phyloP scores from a whole-genome alignment of 108 stramenopile genomes.

The Tribonema minus region DNA sequence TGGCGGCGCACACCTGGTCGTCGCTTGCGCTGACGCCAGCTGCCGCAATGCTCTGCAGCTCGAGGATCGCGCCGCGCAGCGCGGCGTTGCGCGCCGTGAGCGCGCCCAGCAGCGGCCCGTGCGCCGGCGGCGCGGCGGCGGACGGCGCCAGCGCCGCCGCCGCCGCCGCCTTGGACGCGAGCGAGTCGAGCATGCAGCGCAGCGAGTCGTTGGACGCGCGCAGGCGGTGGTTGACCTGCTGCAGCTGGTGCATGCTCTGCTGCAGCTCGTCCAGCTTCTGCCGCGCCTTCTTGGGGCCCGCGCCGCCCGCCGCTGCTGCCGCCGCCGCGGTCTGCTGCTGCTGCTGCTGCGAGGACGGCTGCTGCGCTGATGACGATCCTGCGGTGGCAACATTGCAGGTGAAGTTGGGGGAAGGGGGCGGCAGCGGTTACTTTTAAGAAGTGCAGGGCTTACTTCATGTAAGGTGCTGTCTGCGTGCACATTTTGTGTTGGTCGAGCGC shows the following conservation, averaged over 20 bases:
- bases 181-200: not conserved
- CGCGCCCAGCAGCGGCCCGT: not conserved
- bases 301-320: no score
- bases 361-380: no score
- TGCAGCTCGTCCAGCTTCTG: not conserved
- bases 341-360: not conserved
- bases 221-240: not conserved
- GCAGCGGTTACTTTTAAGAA: no score
- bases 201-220: not conserved
- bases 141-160: not conserved
- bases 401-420: no score
- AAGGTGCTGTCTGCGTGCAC: no score
- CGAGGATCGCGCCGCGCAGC: not conserved
- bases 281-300: not conserved
- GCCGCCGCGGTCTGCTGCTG: no score
- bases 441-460: no score
- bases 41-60: not conserved
- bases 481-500: no score
- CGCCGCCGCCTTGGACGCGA: not conserved
- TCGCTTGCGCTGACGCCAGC: not conserved
- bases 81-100: not conserved
- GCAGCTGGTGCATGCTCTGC: not conserved
- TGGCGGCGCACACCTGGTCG: not conserved
- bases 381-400: no score
- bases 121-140: not conserved